phyloP scores from a whole-genome alignment of 352 stramenopile species.

The Phytopythium ostracodes region DNA sequence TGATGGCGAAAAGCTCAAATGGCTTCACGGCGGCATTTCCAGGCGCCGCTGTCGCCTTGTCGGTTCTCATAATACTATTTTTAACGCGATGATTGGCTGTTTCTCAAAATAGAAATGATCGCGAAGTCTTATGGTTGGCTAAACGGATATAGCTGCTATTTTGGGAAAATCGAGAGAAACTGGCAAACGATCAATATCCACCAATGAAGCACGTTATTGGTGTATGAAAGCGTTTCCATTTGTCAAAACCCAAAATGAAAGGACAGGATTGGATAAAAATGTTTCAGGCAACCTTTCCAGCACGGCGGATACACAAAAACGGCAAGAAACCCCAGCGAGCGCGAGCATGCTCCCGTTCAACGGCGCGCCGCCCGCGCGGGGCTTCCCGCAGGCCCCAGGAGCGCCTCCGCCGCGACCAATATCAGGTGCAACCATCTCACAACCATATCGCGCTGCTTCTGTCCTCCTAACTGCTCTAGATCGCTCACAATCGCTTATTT shows the following conservation, averaged over 20 bases:
- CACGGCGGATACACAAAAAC: conserved; percentile 1
- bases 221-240: background rate
- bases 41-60: background rate
- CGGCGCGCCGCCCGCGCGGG: background rate
- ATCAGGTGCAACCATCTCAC: background rate
- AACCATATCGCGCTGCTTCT: background rate
- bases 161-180: background rate
- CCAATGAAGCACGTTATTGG: background rate
- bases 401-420: background rate
- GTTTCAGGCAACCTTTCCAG: background rate
- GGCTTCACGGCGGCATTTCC: background rate
- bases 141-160: background rate
- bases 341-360: conserved; percentile 3
- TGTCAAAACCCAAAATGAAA: background rate
- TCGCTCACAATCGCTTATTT: background rate
- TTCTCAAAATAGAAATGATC: background rate
- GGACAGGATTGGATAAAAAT: background rate
- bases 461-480: background rate
- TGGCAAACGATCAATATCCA: background rate
- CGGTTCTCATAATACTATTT: background rate
- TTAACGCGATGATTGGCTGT: background rate
- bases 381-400: conserved; percentile 1
- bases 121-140: background rate
- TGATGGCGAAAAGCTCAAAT: conserved; percentile 6
- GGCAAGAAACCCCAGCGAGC: no score